Evolutionary conservation across 2,329 filamentous ascomycete species (phyloP).

Genomic region (Talaromyces piceae): DNA sequence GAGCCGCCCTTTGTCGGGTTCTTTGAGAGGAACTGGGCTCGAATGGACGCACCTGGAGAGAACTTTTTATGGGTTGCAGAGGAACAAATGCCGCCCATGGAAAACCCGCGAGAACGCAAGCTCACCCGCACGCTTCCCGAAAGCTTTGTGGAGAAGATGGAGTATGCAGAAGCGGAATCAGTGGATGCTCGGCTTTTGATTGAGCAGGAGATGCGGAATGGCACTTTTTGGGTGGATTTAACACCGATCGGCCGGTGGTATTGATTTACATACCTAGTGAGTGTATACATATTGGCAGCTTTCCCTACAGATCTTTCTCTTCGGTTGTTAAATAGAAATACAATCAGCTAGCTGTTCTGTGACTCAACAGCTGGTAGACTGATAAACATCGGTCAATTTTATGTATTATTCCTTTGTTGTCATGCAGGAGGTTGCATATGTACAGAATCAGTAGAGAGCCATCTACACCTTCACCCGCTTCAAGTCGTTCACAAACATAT

Average conservation of each 20-base stretch:
- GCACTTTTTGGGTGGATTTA: background rate
- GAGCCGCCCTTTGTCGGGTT: conserved; percentile 15
- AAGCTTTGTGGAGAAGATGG: background rate
- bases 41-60: background rate
- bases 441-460: background rate
- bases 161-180: background rate
- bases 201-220: background rate
- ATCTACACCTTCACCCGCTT: conserved; percentile 46
- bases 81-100: background rate
- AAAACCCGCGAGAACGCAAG: background rate
- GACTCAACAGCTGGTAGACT: too few species aligned
- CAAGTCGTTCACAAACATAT: conserved; percentile 94
- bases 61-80: background rate
- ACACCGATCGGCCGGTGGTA: background rate
- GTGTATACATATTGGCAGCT: too few species aligned
- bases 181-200: background rate
- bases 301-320: too few species aligned
- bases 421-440: background rate
- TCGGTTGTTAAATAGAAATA: background rate
- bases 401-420: background rate
- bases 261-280: background rate
- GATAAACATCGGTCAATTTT: background rate
- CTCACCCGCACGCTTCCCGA: background rate
- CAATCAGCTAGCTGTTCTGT: too few species aligned
- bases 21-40: conserved; percentile 9